Evolutionary conservation across 1,284 basidiomycete genomes (phyloP).

Genomic region (Cerrena zonata): DNA sequence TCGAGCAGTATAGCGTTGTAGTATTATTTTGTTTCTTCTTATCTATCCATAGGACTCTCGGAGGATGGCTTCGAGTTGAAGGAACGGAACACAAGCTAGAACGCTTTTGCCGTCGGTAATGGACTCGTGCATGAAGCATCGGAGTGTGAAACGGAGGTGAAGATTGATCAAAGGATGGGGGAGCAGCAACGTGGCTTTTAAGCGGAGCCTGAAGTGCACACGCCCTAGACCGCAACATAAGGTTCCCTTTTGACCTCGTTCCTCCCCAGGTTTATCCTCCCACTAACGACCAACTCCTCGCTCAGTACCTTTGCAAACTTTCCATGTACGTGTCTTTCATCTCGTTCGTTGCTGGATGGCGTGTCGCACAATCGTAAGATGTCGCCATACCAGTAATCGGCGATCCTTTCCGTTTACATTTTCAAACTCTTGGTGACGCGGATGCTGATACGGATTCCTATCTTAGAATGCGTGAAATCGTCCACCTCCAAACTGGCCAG

Average conservation of each 20-base stretch:
- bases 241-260: slow-evolving; percentile 25
- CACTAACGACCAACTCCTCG: slow-evolving; percentile 21
- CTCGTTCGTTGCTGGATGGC: slow-evolving; percentile 4
- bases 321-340: slow-evolving; percentile 24
- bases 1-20: no score
- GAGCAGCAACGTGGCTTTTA: slow-evolving; percentile 7
- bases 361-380: neutral
- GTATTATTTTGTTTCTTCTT: no score
- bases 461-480: slow-evolving; percentile 89
- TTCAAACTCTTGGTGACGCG: neutral
- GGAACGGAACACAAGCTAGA: no score
- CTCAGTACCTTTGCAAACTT: slow-evolving; percentile 19
- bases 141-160: neutral
- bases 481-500: slow-evolving; percentile 94
- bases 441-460: neutral
- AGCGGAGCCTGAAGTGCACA: slow-evolving; percentile 15
- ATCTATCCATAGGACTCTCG: no score
- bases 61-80: no score
- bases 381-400: neutral
- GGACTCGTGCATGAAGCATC: neutral
- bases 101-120: neutral
- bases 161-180: no score
- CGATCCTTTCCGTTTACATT: neutral
- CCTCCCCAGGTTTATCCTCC: slow-evolving; percentile 22
- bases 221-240: slow-evolving; percentile 24